Base-by-base conservation (phyloP, 306 rosid genomes). In the Dicorynia guianensis region DNA sequence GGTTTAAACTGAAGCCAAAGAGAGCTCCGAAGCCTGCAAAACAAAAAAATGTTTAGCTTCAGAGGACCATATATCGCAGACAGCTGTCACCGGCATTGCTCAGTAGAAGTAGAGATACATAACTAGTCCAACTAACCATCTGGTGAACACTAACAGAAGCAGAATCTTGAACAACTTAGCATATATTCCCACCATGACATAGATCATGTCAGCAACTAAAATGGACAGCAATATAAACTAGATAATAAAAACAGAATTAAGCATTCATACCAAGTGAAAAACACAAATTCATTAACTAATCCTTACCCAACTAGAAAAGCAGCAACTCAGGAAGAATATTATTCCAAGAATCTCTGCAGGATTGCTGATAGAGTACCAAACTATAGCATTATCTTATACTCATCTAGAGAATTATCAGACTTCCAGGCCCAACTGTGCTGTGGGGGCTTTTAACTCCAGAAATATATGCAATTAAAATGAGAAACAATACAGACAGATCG, bases 301-400 rank as follows among this genome's bases (percentile, higher is more conserved):
- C 82, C 98, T 96, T 96, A 96, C 99, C 99, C 99, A 89, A 96
- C 93, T 84, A 91, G 82, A 89, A 90, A 82, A 81, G 98, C 98
- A 87, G 99, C 97, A 86, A 89, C 89, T 89, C 97, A 93, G 96
- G 99, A 85, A 89, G 99, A 86, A 87, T 86, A 90, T 67, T 73
- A 81, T 82, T 93, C 96, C 97, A 92, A 90, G 96, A 92, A 85
- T 84, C 91, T 87, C 93, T 81, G 98, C 89, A 87, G 89, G 88
- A 89, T 71, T 82, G 98, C 88, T 80, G 99, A 92, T 83, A 89
- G 90, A 87, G 92, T 90, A 96, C 88, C 91, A 89, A 82, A 90
- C 86, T 87, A 90, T 81, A 75, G 80, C 88, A 87, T 78, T 85
- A 89, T 80, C 84, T 81, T 84, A 79, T 64, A 85, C 78, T 78